Conservation (phyloP, 257 asterid species). For the Lavandula angustifolia region DNA sequence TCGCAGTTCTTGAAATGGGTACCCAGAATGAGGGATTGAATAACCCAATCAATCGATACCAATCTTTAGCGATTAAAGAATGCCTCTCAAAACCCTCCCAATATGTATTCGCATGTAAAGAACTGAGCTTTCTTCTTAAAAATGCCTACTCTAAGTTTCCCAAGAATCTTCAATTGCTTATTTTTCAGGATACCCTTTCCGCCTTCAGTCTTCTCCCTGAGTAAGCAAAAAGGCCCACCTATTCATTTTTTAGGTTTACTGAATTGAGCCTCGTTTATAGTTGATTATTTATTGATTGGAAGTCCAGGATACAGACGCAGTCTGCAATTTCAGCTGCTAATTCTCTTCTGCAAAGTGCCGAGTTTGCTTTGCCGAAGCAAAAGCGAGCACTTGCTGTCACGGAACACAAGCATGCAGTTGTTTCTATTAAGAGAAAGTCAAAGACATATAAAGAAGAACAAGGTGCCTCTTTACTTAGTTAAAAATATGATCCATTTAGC, state of each 20-base stretch:
- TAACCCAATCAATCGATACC: slow-evolving; percentile 47
- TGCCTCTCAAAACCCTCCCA: slow-evolving; percentile 46
- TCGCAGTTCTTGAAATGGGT: slow-evolving; percentile 26
- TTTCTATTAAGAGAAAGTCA: slow-evolving; percentile 61
- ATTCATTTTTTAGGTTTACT: not conserved
- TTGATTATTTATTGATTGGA: not conserved
- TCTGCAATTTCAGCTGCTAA: slow-evolving; percentile 63
- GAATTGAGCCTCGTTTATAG: slow-evolving; percentile 3
- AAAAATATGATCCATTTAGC: not conserved
- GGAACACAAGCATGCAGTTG: slow-evolving; percentile 71
- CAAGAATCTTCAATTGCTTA: slow-evolving; percentile 59
- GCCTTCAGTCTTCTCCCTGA: slow-evolving; percentile 77
- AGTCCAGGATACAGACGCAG: slow-evolving; percentile 57
- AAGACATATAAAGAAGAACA: slow-evolving; percentile 48
- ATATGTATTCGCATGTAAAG: slow-evolving; percentile 61
- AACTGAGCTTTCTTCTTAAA: slow-evolving; percentile 59
- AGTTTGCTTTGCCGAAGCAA: slow-evolving; percentile 74
- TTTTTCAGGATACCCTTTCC: slow-evolving; percentile 65
- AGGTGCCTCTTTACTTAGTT: slow-evolving; percentile 36
- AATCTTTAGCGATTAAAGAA: slow-evolving; percentile 49
- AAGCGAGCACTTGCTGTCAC: slow-evolving; percentile 60
- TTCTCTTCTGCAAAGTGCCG: slow-evolving; percentile 70
- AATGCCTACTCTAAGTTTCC: slow-evolving; percentile 54
- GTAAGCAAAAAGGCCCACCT: slow-evolving; percentile 34
- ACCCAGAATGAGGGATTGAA: slow-evolving; percentile 13